A percentile compares a stretch with the other conserved stretches of the same genome.
Evolutionary conservation across 352 stramenopile genomes (phyloP).

Genomic region (Phytophthora kernoviae): DNA sequence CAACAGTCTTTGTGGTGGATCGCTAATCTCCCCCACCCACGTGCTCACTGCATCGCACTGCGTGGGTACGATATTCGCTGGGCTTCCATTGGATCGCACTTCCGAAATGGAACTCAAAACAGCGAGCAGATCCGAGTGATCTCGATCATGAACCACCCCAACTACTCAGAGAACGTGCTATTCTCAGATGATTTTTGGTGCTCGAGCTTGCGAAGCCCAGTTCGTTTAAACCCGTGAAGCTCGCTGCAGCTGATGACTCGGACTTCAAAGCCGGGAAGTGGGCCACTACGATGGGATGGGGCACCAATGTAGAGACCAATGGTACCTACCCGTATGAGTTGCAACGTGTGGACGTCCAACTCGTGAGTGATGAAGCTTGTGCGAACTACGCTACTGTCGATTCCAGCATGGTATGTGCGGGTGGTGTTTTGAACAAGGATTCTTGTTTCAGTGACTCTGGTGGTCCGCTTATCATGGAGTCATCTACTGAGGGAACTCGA

Average conservation of each 20-base stretch:
- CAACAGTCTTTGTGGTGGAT: slow-evolving; percentile 7
- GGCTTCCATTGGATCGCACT: slow-evolving; percentile 7
- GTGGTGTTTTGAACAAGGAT: slow-evolving; percentile 31
- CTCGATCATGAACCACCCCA: slow-evolving; percentile 5
- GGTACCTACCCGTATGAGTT: slow-evolving; percentile 37
- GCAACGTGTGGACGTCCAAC: slow-evolving; percentile 34
- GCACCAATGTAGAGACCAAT: slow-evolving; percentile 23
- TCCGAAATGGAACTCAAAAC: slow-evolving; percentile 16
- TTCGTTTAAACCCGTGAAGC: slow-evolving; percentile 33
- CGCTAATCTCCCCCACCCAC: slow-evolving; percentile 8
- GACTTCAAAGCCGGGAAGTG: slow-evolving; percentile 26
- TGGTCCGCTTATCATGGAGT: slow-evolving; percentile 39
- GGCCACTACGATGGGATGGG: slow-evolving; percentile 40
- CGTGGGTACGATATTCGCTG: slow-evolving; percentile 5
- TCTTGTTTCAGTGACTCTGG: slow-evolving; percentile 63
- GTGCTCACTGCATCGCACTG: slow-evolving; percentile 18
- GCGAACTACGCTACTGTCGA: slow-evolving; percentile 18
- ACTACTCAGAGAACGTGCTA: slow-evolving; percentile 3
- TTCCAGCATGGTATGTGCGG: slow-evolving; percentile 57
- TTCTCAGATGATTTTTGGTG: slow-evolving; percentile 36
- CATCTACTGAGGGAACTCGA: background rate
- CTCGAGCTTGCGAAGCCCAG: slow-evolving; percentile 42
- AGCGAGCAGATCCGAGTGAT: slow-evolving; percentile 9
- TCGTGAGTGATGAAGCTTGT: slow-evolving; percentile 41
- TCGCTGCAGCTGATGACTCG: slow-evolving; percentile 24